Evolutionary conservation across 805 yeast species (phyloP), one percentile per base, ranked within the genome.

Genomic region (Cyberlindnera suaveolens): DNA sequence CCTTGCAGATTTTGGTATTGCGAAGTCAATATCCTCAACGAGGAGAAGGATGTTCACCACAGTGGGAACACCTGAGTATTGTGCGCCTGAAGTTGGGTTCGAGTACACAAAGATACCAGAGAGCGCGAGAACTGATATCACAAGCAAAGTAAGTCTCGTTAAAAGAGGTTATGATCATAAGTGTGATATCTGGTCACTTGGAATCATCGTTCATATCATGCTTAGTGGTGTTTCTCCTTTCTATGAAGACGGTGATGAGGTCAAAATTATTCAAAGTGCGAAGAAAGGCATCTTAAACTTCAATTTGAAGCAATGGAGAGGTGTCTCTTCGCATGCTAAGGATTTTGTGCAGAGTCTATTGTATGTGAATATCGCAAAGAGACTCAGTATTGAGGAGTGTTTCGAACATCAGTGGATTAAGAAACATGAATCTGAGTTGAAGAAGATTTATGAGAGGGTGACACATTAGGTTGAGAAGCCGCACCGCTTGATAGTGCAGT

Each of bases 121-220:
- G 36, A 54, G 63, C 9, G 8, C 35, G 20, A 42, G 48, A 57
- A 23, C 58, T 52, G 11, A 62, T 54, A 10, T 57, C 60, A 1
- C 37, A 49, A 19, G 58, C 50, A 54, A 39, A 45, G 34, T 9
- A 20, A 23, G 3, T 13, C 26, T 1, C 34, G 51, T 15, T 34
- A 40, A 38, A 33, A 41, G 39, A n/a, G 37, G 38, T 1, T 80
- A 80, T 52, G 74, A 70, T 45, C 62, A 61, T 27, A 77, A 76
- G 52, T 80, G 85, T 54, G 88, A 82, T 58, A 58, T 79, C 32
- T 82, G 88, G 89, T 81, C 88, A 1, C 52, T 82, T 4, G 88
- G 88, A 0, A 72, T 82, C 0, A 71, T 81, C 14, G 53, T 71
- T 4, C 79, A 79, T 58, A 77, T 81, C 11, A 60, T 82, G 59